Evolutionary conservation across 2,329 filamentous ascomycete species (phyloP), one percentile per base, ranked within the genome.

Genomic region (Aspergillus felis): DNA sequence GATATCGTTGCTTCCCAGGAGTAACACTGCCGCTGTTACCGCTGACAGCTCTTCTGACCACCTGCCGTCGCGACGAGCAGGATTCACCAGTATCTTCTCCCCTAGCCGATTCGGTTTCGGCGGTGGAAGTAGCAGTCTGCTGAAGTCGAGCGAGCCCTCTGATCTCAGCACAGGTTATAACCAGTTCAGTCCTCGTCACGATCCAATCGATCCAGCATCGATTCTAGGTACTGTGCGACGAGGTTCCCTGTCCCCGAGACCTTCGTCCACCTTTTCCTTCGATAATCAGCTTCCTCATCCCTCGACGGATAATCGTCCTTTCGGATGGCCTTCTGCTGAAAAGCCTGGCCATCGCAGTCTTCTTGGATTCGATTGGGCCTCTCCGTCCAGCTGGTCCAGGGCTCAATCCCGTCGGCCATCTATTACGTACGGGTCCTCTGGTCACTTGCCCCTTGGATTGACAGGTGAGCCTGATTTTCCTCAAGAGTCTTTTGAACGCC

Each of bases 341-440:
- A 87, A 84, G 57, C 73, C 73, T 50, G 83, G 79, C 55, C 81
- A 85, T 51, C 77, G 81, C 52, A 79, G 80, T 58, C 82, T 81
- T 14, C 72, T 84, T 7, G 81, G 76, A 3, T 74, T 81, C 20
- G 80, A 83, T 56, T 84, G 82, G 82, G 77, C 78, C 24, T 75
- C 76, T 1, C 73, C 77, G 14, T 81, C 72, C 66, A 77, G 88
- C 1, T 94, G 88, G 87, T 89, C 90, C 4, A 80, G 89, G 42
- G 89, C 86, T 65, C 87, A 88, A 7, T 96, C 92, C 35, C 84
- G 92, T 51, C 84, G 92, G 38, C 90, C 90, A 14, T 96, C 91
- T 0, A 79, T 91, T 7, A 90, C 94, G 61, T 83, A 86, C 65
- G 90, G 89, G 12, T 91, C 89, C 1, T 87, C 89, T 1, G 87